Evolutionary conservation across 805 yeast genomes (phyloP), one percentile per base, ranked within the genome.

Genomic region (Candida nemodendra): DNA sequence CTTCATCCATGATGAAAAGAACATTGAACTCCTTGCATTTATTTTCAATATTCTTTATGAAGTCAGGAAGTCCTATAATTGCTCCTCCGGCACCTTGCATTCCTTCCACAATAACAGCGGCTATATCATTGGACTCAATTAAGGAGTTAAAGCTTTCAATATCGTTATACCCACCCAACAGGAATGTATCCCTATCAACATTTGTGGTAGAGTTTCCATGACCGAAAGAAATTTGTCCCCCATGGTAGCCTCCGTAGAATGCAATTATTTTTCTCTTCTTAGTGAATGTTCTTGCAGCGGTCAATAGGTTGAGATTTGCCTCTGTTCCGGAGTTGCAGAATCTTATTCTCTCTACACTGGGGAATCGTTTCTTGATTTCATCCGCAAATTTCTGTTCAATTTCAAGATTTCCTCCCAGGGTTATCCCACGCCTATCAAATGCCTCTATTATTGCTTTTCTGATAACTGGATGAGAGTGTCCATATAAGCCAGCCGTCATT

Each of bases 311-410:
- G 9, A 44, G 13, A 23, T 41, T 44, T 33, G 38, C 44, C 22
- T 44, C 48, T 4, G 48, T 44, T 11, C 48, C 48, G 18, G 46
- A 41, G 19, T 44, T 44, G 30, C 48, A 44, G 25, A 44, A 44
- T 18, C 48, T 13, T 11, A 44, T 15, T 15, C 18, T 34, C 11
- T 38, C 45, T 2, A 41, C 24, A 7, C 32, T 12, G 2, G 36
- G 33, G 29, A 41, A 44, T 12, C 48, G 18, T 6, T 21, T 22
- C n/a, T 30, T 27, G 25, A 44, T 34, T 18, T 41, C 43, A 6
- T 9, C 18, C 6, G 41, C 45, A 18, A 44, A 24, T 4, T 27
- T 9, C 15, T 17, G 18, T 27, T 44, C 48, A 18, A 30, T 21
- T 4, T 13, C 27, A 15, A 37, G 39, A 26, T 29, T 38, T 16